These are phyloP conservation scores for Dothideomycetidae sp. DNA, from an alignment of 2,329 filamentous ascomycete genomes.

Conservation along the genomic window DNA sequence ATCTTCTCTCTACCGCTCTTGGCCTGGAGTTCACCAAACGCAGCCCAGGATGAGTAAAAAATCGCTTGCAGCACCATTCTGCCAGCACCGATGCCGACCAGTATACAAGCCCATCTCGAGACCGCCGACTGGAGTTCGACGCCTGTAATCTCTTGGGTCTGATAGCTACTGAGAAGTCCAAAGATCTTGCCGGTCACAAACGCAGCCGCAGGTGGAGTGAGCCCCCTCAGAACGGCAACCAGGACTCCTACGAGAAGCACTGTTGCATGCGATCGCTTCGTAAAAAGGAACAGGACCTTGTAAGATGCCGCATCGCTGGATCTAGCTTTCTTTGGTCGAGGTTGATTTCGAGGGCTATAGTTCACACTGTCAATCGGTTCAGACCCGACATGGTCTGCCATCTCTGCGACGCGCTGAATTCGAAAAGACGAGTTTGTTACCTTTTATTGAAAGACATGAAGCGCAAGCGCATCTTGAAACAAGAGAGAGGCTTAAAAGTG, in stretches of 20 bases:
- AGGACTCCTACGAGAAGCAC: conserved; percentile 41
- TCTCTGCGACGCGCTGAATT: neutral
- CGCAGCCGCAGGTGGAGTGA: conserved; percentile 49
- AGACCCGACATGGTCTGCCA: neutral
- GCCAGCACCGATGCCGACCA: conserved; percentile 48
- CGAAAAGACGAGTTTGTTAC: too few relatives aligned
- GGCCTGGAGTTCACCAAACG: conserved; percentile 71
- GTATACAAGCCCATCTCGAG: conserved; percentile 44
- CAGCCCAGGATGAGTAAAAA: conserved; percentile 57
- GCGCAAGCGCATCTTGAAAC: too few relatives aligned
- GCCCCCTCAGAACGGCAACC: conserved; percentile 45
- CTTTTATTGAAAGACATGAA: too few relatives aligned
- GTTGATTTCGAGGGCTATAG: neutral
- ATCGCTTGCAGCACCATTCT: conserved; percentile 54
- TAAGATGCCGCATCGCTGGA: conserved; percentile 23
- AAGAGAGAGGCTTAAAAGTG: too few relatives aligned
- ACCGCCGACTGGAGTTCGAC: conserved; percentile 42
- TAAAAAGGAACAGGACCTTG: conserved; percentile 58
- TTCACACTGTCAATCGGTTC: neutral
- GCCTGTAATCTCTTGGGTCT: conserved; percentile 37
- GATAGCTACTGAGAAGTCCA: conserved; percentile 52
- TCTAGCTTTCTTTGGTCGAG: neutral
- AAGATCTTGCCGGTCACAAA: conserved; percentile 65
- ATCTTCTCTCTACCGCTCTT: conserved; percentile 47
- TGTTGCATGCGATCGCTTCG: conserved; percentile 43